Base-by-base conservation (phyloP, 345 rosid species). In the Dipteronia dyeriana region DNA sequence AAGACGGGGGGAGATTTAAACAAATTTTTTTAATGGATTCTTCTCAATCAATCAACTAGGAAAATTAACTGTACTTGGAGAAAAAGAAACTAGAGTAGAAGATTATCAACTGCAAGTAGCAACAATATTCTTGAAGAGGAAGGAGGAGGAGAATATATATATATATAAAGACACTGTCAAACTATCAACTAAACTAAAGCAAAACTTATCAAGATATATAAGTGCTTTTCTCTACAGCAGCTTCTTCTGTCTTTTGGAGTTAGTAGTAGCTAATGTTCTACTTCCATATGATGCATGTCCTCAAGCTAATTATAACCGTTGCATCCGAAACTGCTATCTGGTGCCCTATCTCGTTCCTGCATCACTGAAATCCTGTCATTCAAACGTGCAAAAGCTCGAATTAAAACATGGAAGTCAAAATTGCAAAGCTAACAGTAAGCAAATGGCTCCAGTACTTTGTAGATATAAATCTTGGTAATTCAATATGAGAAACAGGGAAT, bases 271-370 rank as follows among this genome's bases (percentile, higher is more conserved):
- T 75, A 66, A 66, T 20, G 62, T 7, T 34, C 72, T 75, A 66
- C 49, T 81, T 69, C 82, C 84, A 86, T 59, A 82, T 74, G 84
- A 81, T 72, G 83, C 91, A 87, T 17, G 83, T 88, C 79, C 87
- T 78, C 59, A 76, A 76, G 83, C 31, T 92, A 84, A 77, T 34
- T 34, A 34, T 82, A 91, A 26, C 80, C 75, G 68, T 78, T 78
- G 67, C 77, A 82, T 68, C 87, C 89, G 45, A 87, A 78, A 34
- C 87, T 88, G 69, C 85, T 90, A 53, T 84, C 91, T 41, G 79
- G 65, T 53, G 60, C 81, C 75, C 77, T 81, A 74, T 84, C 86
- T 53, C 81, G 87, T 73, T 85, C 92, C 94, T 90, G 85, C 87
- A 79, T 51, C 53, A 66, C 41, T 60, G 1, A 77, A 75, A 47